Percentiles rank a stretch among this genome's conserved stretches.
Evolutionary conservation across 345 rosid species (phyloP).

Genomic region (Leavenworthia alabamica): DNA sequence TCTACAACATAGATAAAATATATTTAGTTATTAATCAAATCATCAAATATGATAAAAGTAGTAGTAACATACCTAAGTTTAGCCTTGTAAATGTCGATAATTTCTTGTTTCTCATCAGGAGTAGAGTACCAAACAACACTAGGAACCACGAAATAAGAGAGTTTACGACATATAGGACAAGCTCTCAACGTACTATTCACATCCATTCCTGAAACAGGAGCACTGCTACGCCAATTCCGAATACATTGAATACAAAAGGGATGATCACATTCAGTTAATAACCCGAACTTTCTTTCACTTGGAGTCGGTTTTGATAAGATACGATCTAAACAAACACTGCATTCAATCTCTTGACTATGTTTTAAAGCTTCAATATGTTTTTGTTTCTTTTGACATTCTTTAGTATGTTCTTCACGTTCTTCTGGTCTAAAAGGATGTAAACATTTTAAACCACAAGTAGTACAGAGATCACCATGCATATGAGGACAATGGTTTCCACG

Average conservation of each 20-base stretch:
- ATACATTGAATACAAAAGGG: slow-evolving; percentile 85
- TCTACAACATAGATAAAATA: slow-evolving; percentile 16
- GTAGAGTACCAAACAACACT: slow-evolving; percentile 87
- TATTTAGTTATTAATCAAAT: not conserved
- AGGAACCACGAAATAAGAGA: slow-evolving; percentile 91
- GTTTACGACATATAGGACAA: slow-evolving; percentile 90
- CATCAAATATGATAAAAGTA: not conserved
- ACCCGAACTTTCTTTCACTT: slow-evolving; percentile 78
- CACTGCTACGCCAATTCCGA: slow-evolving; percentile 81
- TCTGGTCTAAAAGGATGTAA: slow-evolving; percentile 80
- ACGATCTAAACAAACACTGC: slow-evolving; percentile 76
- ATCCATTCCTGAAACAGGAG: slow-evolving; percentile 86
- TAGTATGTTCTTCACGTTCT: slow-evolving; percentile 71
- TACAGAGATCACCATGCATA: slow-evolving; percentile 82
- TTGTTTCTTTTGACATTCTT: slow-evolving; percentile 68
- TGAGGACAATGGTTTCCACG: slow-evolving; percentile 76
- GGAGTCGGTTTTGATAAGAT: slow-evolving; percentile 64
- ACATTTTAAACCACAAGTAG: slow-evolving; percentile 75
- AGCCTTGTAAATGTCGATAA: slow-evolving; percentile 70
- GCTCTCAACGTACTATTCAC: slow-evolving; percentile 73
- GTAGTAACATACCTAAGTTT: slow-evolving; percentile 55
- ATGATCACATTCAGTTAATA: slow-evolving; percentile 80
- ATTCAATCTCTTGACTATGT: slow-evolving; percentile 71
- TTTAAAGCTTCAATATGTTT: slow-evolving; percentile 66
- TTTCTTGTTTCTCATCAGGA: slow-evolving; percentile 74